Base-by-base conservation (phyloP, 345 rosid species). In the Draba incana region DNA sequence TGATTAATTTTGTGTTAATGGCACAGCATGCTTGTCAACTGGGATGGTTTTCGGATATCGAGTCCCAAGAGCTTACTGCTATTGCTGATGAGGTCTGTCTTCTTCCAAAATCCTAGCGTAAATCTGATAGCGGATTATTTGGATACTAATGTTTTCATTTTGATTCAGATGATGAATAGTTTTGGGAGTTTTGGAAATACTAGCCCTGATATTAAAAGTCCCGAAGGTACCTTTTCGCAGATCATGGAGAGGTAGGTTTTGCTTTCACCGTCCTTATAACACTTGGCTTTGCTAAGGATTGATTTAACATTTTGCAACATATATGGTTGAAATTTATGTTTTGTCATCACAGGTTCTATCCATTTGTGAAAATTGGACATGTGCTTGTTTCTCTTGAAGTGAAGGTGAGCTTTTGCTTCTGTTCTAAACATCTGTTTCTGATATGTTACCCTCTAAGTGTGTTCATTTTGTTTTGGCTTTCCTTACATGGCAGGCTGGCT, bases 31-130 rank as follows among this genome's bases (percentile, higher is more conserved):
- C 99, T 66, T 88, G 96, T 73, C 80, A 81, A 49, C 42, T 75
- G 63, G 92, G 88, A 59, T 91, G 97, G 99, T 94, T 94, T 79
- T 57, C 84, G 1, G 87, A 78, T 45, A 69, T 70, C 43, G 92
- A 90, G 48, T 39, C 67, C 78, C 74, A 82, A 80, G 90, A 86
- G 66, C 88, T 94, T 60, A 27, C 63, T 2, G 20, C 77, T 33
- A 86, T 90, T 80, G 81, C 84, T 60, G 80, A 79, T 71, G 89
- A 92, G 92, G 98, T 92, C 52, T 55, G 75, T 35, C 48, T 50
- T 46, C 39, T 31, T 69, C 50, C 52, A 20, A 44, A 52, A n/a
- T 37, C 27, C 44, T 67, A 8, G 43, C 4, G 12, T 47, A 11
- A 44, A 46, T 46, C 16, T 57, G 23, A 15, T 31, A 15, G 58